Evolutionary conservation across 768 basidiomycete species (phyloP).

Genomic region (Psilocybe azurescens): DNA sequence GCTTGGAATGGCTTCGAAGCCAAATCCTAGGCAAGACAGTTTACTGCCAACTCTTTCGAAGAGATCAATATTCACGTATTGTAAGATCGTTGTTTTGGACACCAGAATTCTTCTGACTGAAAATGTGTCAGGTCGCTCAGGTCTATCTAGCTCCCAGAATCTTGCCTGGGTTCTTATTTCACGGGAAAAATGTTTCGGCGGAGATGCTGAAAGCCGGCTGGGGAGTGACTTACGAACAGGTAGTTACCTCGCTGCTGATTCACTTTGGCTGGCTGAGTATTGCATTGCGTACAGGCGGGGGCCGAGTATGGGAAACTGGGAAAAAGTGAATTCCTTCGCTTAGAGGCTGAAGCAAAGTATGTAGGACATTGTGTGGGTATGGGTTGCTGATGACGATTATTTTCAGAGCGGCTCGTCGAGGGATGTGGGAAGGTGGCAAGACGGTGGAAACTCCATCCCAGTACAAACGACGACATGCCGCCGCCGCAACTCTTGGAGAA

Average conservation of each 20-base stretch:
- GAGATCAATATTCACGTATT: slow-evolving; percentile 85
- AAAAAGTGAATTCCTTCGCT: slow-evolving; percentile 62
- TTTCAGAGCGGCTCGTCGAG: slow-evolving; percentile 61
- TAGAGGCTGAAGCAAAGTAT: slow-evolving; percentile 68
- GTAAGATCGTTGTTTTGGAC: slow-evolving; percentile 49
- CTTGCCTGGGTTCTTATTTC: slow-evolving; percentile 53
- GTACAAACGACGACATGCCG: slow-evolving; percentile 73
- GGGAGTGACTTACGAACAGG: slow-evolving; percentile 76
- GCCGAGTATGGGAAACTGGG: slow-evolving; percentile 80
- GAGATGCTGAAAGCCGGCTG: slow-evolving; percentile 85
- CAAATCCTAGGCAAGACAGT: slow-evolving; percentile 62
- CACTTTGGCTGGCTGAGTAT: too few relatives aligned
- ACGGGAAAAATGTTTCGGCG: slow-evolving; percentile 56
- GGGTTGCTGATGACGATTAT: background rate
- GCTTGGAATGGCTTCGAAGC: slow-evolving; percentile 70
- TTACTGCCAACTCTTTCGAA: slow-evolving; percentile 72
- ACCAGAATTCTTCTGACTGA: background rate
- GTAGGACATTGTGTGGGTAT: background rate
- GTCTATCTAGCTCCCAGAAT: slow-evolving; percentile 60
- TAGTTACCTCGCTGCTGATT: slow-evolving; percentile 9
- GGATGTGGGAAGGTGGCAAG: slow-evolving; percentile 74
- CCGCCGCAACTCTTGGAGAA: slow-evolving; percentile 13
- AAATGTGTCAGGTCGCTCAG: slow-evolving; percentile 61
- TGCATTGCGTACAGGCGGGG: slow-evolving; percentile 44
- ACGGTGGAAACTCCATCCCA: slow-evolving; percentile 73